Evolutionary conservation across 139 green algal genomes (phyloP).

Genomic region (Closterium sp.): DNA sequence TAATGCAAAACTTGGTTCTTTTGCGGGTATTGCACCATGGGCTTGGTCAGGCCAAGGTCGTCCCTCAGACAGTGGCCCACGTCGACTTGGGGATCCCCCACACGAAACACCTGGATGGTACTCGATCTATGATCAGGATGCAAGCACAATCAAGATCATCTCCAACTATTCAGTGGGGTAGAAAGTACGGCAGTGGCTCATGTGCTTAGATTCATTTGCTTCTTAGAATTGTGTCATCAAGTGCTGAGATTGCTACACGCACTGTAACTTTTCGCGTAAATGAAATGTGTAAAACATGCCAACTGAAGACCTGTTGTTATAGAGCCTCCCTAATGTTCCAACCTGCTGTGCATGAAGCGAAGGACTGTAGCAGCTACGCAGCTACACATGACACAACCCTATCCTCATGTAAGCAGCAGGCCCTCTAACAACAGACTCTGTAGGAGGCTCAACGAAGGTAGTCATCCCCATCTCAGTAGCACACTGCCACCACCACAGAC

Average conservation of each 20-base stretch:
- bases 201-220: no score
- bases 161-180: neutral
- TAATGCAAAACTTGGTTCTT: neutral
- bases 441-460: neutral
- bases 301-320: neutral
- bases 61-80: neutral
- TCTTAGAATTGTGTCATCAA: no score
- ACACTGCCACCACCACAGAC: neutral
- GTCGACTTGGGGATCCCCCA: neutral
- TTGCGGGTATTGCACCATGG: neutral
- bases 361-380: neutral
- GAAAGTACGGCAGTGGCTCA: no score
- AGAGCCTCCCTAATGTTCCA: neutral
- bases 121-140: neutral
- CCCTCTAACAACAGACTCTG: neutral
- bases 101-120: slow-evolving; percentile 6
- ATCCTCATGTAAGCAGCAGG: neutral
- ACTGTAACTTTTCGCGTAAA: no score
- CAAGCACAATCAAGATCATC: neutral
- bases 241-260: no score
- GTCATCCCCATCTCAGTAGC: neutral
- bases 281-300: no score
- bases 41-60: neutral
- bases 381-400: neutral
- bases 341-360: no score